Conservation (phyloP, 345 rosid species). For the Acer yangbiense region DNA sequence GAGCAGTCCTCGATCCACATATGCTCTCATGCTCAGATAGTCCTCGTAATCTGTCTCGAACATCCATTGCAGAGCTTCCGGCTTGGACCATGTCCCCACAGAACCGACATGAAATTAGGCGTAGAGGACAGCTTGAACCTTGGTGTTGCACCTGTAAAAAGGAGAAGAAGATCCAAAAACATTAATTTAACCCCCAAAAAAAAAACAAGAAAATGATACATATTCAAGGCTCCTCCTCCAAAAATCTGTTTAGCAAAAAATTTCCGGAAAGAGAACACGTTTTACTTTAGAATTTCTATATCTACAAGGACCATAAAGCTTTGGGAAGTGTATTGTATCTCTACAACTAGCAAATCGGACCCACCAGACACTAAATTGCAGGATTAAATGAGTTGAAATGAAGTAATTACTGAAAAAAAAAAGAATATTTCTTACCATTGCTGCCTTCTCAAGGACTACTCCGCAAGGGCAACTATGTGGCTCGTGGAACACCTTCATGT, state of each 20-base stretch:
- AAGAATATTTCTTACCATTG: slow-evolving; percentile 58
- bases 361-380: not conserved
- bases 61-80: slow-evolving; percentile 68
- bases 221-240: not conserved
- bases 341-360: not conserved
- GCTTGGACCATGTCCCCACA: slow-evolving; percentile 98
- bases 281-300: not conserved
- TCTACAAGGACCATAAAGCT: no score
- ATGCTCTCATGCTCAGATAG: slow-evolving; percentile 90
- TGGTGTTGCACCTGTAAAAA: slow-evolving; percentile 77
- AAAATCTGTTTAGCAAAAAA: not conserved
- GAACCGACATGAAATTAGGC: slow-evolving; percentile 74
- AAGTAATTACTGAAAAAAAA: not conserved
- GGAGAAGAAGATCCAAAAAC: not conserved
- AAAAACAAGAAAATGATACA: not conserved
- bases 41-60: slow-evolving; percentile 79
- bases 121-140: slow-evolving; percentile 65
- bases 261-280: not conserved
- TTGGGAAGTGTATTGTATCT: not conserved
- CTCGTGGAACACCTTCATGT: slow-evolving; percentile 87
- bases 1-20: slow-evolving; percentile 93
- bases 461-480: slow-evolving; percentile 86
- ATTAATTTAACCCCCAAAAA: not conserved
- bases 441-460: slow-evolving; percentile 72
- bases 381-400: not conserved